Base-by-base conservation (phyloP, 805 yeast genomes). In the Hanseniaspora opuntiae region DNA sequence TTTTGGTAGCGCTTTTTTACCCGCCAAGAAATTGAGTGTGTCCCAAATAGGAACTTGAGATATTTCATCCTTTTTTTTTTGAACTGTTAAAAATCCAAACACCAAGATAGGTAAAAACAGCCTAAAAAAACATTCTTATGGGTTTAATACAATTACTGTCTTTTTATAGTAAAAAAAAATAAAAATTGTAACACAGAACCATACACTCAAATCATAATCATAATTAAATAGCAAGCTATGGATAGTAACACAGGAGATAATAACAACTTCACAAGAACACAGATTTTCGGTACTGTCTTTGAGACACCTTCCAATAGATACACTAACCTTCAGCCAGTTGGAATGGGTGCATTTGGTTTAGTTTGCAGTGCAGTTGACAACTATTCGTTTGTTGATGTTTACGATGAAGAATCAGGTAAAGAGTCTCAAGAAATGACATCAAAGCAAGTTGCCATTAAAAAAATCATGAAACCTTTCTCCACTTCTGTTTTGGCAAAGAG, bases 321-420 rank as follows among this genome's bases (percentile, higher is more conserved):
- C 70, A 78, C 86, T 4, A 96, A 90, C 64, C 75, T 93, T 57
- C 90, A 88, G 63, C 98, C 99, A 1, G 96, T 93, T 49, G 99
- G 99, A 0, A 93, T 93, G 99, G 99, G 99, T 25, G 98, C 98
- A 8, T 93, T 93, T 66, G 99, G 99, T 5, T 75, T 93, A 19
- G 99, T 93, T 39, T 93, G 98, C 65, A 87, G 96, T 9, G 99
- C 98, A 1, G 79, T 82, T 54, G 98, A 93, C 68, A 86, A 82
- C 60, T 44, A 28, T 19, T 36, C 45, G 4, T 8, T 44, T 25
- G 19, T 25, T 9, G 47, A 51, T 22, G 35, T 37, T 28, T 44
- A 51, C 32, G 38, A 51, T 30, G 48, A 51, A 28, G 45, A 44
- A 28, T 36, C 47, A 22, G 53, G 42, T 12, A 28, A 50, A 12